phyloP scores from a whole-genome alignment of 441 rosid species.

The Biscutella laevigata region DNA sequence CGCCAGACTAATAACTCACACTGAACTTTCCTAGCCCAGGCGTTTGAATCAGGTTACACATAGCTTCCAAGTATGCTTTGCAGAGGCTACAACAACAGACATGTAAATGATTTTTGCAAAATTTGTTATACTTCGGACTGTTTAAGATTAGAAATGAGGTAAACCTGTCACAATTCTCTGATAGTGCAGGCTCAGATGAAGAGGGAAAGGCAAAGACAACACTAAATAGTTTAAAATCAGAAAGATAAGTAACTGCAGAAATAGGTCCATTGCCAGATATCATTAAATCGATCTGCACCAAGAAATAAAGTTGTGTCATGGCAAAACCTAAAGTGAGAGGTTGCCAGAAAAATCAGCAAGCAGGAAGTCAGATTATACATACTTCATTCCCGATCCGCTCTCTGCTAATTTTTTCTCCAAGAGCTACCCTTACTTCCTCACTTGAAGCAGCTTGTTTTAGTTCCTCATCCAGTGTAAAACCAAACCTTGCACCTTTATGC shows the following conservation, averaged over 20 bases:
- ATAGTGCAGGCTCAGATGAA: constrained; percentile 37
- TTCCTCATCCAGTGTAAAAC: constrained; percentile 59
- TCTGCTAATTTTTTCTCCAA: constrained; percentile 76
- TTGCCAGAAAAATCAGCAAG: constrained; percentile 6
- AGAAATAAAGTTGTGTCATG: constrained; percentile 12
- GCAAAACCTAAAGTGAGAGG: not conserved
- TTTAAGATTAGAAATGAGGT: constrained; percentile 5
- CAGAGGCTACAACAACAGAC: constrained; percentile 42
- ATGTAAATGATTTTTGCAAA: constrained; percentile 6
- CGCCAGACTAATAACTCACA: constrained; percentile 32
- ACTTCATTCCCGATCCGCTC: constrained; percentile 95
- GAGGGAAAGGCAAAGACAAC: constrained; percentile 61
- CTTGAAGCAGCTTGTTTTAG: constrained; percentile 65
- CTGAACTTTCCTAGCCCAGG: constrained; percentile 42
- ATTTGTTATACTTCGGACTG: not conserved
- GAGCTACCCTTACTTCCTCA: constrained; percentile 76
- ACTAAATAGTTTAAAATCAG: constrained; percentile 57
- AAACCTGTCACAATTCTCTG: constrained; percentile 59
- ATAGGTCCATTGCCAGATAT: constrained; percentile 73
- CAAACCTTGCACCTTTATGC: constrained; percentile 75
- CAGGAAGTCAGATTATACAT: constrained; percentile 24
- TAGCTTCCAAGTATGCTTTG: constrained; percentile 56
- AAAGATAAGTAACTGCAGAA: constrained; percentile 49
- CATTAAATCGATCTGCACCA: constrained; percentile 80
- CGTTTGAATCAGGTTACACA: constrained; percentile 53